phyloP scores from a whole-genome alignment of 2,329 filamentous ascomycete genomes.

The Falciphora oryzae region DNA sequence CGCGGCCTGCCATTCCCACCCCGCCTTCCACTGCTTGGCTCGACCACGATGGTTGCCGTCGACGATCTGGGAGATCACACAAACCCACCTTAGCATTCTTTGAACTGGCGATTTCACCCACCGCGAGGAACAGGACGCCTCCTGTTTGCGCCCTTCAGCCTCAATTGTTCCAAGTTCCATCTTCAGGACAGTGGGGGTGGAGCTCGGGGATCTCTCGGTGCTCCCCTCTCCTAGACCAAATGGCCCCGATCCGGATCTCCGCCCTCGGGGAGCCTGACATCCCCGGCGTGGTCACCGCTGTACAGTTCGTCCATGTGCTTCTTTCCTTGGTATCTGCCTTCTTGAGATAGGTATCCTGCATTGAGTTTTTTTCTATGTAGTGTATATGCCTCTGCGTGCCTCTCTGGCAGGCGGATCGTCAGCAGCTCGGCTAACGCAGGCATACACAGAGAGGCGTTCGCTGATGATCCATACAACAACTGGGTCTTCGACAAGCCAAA shows the following conservation, averaged over 20 bases:
- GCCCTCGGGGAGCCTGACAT: slow-evolving; percentile 54
- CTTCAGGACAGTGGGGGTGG: not conserved
- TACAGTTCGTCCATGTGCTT: slow-evolving; percentile 37
- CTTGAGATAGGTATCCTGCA: too few species aligned
- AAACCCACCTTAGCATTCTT: not conserved
- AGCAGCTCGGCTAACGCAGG: not conserved
- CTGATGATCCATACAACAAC: slow-evolving; percentile 59
- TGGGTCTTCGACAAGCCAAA: slow-evolving; percentile 59
- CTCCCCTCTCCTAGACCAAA: slow-evolving; percentile 17
- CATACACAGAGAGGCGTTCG: slow-evolving; percentile 47
- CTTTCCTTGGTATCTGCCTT: too few species aligned
- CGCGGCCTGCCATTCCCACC: too few species aligned
- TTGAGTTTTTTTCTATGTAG: too few species aligned
- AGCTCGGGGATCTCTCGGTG: not conserved
- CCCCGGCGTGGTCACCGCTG: slow-evolving; percentile 56
- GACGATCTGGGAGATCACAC: not conserved
- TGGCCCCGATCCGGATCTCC: slow-evolving; percentile 46
- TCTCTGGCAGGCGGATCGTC: too few species aligned
- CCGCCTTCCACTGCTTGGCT: not conserved
- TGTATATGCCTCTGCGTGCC: too few species aligned
- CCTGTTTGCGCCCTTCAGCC: not conserved
- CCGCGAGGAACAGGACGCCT: not conserved
- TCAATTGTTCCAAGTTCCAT: not conserved
- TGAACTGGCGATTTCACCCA: not conserved
- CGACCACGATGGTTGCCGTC: not conserved